Evolutionary conservation across 2,329 filamentous ascomycete genomes (phyloP), one percentile per base, ranked within the genome.

Genomic region (Apiospora koreana): DNA sequence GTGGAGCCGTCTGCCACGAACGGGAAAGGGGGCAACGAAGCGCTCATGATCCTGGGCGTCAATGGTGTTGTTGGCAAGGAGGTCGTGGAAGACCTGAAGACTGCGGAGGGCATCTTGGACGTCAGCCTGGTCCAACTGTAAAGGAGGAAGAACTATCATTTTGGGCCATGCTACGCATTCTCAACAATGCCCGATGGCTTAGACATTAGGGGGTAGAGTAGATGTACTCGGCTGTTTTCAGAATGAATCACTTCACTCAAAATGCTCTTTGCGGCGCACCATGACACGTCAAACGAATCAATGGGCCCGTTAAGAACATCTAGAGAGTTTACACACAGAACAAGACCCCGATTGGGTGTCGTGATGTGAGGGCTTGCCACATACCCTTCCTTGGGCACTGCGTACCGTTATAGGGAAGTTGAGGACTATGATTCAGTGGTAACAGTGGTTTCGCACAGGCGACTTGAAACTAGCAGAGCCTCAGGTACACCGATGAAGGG

Each of bases 21-120:
- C 4, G 54, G 67, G 16, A 23, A 6, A 46, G 23, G 68, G 74
- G 78, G 81, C 66, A 89, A 90, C 58, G 93, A 95, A 81, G 93
- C 93, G 12, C 81, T 95, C 74, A 95, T 95, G 93, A 95, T 95
- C 75, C 75, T 95, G 67, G 92, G 93, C 0, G 89, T 95, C 12
- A 90, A 92, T 76, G 87, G 88, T 2, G 84, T 86, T 3, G 89
- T 94, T 23, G 86, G 86, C 0, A 86, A 86, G 69, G 86, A 89
- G 43, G 84, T 89, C 6, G 74, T 88, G 62, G 81, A 82, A 6
- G 86, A 85, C 25, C 76, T 90, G 75, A 80, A 80, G 35, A 81
- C 78, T 68, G 81, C 84, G 0, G 84, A 88, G 73, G 88, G 88
- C 6, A 87, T 90, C 62, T 77, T 90, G 70, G 80, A 88, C 74